Conservation (phyloP, 129 eudicot species). For the Lactuca sativa region DNA sequence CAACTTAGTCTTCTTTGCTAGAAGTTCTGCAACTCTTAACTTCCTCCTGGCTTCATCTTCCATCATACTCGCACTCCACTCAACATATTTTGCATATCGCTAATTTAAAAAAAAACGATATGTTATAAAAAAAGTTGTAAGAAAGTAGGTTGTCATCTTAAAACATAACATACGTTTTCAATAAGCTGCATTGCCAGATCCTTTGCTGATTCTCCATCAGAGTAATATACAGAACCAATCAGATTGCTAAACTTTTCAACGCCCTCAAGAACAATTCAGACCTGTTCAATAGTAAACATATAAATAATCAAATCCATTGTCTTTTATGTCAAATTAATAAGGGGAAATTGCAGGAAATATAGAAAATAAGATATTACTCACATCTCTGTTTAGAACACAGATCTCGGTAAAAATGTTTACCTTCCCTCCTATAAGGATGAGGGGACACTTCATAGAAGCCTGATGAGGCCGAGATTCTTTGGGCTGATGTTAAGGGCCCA, state of each 20-base stretch:
- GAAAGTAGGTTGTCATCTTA: no score
- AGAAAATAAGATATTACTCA: no score
- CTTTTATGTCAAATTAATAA: no score
- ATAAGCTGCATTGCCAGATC: slow-evolving; percentile 90
- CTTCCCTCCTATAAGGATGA: slow-evolving; percentile 84
- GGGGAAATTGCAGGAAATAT: no score
- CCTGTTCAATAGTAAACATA: slow-evolving; percentile 47
- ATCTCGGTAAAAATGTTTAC: slow-evolving; percentile 88
- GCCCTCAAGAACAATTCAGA: slow-evolving; percentile 82
- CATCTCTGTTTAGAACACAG: slow-evolving; percentile 86
- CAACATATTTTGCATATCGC: no score
- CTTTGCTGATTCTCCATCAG: slow-evolving; percentile 72
- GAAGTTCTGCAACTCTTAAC: no score
- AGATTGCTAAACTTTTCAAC: slow-evolving; percentile 82
- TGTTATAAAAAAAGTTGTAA: no score
- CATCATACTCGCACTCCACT: no score
- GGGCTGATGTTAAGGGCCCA: slow-evolving; percentile 68
- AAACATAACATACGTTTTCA: no score
- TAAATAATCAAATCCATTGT: not conserved
- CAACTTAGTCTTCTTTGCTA: slow-evolving; percentile 65
- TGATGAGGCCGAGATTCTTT: slow-evolving; percentile 67
- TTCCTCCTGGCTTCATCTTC: no score
- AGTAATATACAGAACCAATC: slow-evolving; percentile 80
- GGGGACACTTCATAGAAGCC: no score
- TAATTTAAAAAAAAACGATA: no score